Evolutionary conservation across 2,329 filamentous ascomycete genomes (phyloP).

Genomic region (Thielaviopsis populi): DNA sequence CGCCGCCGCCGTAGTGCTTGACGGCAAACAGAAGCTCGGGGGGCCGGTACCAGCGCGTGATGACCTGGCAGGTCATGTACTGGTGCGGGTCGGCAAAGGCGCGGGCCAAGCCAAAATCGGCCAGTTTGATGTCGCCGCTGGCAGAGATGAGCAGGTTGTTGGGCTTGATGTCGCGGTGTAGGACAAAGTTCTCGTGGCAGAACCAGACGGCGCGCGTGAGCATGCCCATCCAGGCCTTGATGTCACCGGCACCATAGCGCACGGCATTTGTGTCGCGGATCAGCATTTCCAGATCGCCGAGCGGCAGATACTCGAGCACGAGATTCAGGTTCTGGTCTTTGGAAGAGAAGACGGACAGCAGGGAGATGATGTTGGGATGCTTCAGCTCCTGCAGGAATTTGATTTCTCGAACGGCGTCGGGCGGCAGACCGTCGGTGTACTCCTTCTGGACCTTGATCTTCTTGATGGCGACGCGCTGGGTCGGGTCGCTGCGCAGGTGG

Average conservation of each 20-base stretch:
- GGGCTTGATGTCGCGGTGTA: conserved; percentile 97
- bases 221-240: conserved; percentile 99
- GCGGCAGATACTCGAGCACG: conserved; percentile 82
- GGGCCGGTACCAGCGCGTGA: conserved; percentile 92
- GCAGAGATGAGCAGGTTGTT: conserved; percentile 94
- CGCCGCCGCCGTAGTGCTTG: conserved; percentile 73
- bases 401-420: conserved; percentile 90
- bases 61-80: conserved; percentile 85
- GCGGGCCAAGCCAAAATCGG: conserved; percentile 91
- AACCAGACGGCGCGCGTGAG: conserved; percentile 86
- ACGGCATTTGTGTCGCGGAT: conserved; percentile 70
- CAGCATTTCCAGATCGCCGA: conserved; percentile 89
- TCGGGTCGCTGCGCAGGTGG: conserved; percentile 57
- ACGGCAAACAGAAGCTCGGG: conserved; percentile 88
- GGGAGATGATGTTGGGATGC: conserved; percentile 88
- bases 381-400: conserved; percentile 87
- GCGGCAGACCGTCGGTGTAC: conserved; percentile 79
- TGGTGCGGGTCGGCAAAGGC: conserved; percentile 77
- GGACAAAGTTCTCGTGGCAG: conserved; percentile 84
- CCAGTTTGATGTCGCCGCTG: conserved; percentile 85
- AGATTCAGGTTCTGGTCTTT: conserved; percentile 95
- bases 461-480: conserved; percentile 73
- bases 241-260: conserved; percentile 72
- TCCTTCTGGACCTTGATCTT: conserved; percentile 80
- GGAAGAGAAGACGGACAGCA: conserved; percentile 84